Conservation (phyloP, 257 asterid species). For the Linaria vulgaris region DNA sequence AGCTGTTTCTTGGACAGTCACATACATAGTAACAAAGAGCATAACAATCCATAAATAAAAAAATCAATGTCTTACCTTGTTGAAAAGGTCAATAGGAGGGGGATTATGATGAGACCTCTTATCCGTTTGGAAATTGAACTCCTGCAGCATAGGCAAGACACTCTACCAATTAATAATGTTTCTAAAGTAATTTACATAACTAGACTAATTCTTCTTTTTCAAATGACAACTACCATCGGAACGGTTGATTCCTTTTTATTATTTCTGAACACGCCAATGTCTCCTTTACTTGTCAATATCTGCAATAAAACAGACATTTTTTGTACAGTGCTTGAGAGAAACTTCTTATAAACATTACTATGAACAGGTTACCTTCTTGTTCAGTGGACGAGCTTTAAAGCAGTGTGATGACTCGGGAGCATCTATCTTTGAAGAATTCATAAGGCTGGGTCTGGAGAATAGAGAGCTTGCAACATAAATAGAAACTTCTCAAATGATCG, state of each 20-base stretch:
- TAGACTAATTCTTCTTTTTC: constrained; percentile 9
- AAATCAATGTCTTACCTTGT: constrained; percentile 50
- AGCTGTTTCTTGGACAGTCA: no score
- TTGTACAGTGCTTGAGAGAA: constrained; percentile 6
- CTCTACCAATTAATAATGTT: not conserved
- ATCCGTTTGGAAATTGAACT: constrained; percentile 67
- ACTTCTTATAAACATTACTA: not conserved
- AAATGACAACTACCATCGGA: constrained; percentile 56
- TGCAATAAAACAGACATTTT: constrained; percentile 22
- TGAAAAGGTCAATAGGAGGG: constrained; percentile 78
- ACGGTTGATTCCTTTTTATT: constrained; percentile 70
- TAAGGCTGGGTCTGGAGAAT: constrained; percentile 38
- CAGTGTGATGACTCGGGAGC: constrained; percentile 41
- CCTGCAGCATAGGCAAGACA: constrained; percentile 44
- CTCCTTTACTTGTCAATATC: constrained; percentile 93
- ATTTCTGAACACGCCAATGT: constrained; percentile 69
- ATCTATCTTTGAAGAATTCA: constrained; percentile 43
- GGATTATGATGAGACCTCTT: constrained; percentile 66
- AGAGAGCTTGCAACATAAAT: constrained; percentile 21
- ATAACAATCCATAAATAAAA: constrained; percentile 3
- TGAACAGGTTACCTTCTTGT: constrained; percentile 55
- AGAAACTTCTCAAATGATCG: not conserved
- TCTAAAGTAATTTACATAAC: not conserved
- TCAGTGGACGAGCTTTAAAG: constrained; percentile 82
- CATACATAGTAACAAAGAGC: no score